These are phyloP conservation scores for Thielaviopsis populi DNA, from an alignment of 2,329 filamentous ascomycete genomes.

Conservation along the genomic window DNA sequence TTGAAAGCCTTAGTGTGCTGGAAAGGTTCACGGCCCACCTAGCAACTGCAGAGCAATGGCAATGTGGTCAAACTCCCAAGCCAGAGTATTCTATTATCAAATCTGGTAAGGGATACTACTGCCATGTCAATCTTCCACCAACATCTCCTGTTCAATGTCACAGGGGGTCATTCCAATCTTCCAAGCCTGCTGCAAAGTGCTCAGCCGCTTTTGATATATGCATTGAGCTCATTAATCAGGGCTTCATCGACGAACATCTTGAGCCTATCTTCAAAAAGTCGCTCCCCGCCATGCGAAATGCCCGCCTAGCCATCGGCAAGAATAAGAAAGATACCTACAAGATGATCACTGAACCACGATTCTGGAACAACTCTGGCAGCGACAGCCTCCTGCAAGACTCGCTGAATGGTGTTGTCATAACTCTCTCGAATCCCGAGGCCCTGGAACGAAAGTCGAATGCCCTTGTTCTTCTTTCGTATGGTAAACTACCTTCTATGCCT, in stretches of 20 bases:
- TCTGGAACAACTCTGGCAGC: slow-evolving; percentile 45
- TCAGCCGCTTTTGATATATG: slow-evolving; percentile 81
- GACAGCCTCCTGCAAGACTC: slow-evolving; percentile 25
- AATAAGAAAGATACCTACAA: slow-evolving; percentile 60
- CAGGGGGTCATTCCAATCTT: slow-evolving; percentile 46
- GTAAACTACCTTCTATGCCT: slow-evolving; percentile 47
- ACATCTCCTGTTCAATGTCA: slow-evolving; percentile 54
- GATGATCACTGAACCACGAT: slow-evolving; percentile 63
- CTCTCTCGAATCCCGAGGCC: slow-evolving; percentile 39
- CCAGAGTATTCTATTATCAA: slow-evolving; percentile 48
- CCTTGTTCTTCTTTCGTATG: slow-evolving; percentile 56
- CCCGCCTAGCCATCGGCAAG: slow-evolving; percentile 62
- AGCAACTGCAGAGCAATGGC: slow-evolving; percentile 24
- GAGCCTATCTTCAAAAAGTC: slow-evolving; percentile 57
- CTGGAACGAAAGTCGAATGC: slow-evolving; percentile 46
- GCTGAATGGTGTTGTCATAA: slow-evolving; percentile 38
- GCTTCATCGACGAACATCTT: slow-evolving; percentile 58
- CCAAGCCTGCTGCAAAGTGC: slow-evolving; percentile 68
- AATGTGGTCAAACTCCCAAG: slow-evolving; percentile 25
- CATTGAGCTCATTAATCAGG: slow-evolving; percentile 47
- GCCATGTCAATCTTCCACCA: slow-evolving; percentile 66
- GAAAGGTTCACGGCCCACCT: slow-evolving; percentile 59
- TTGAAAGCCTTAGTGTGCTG: slow-evolving; percentile 56
- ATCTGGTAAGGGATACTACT: slow-evolving; percentile 46
- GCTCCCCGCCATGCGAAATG: slow-evolving; percentile 74